Evolutionary conservation across 2,329 filamentous ascomycete species (phyloP).

Genomic region (Hymenotorrendiella dingleyae): DNA sequence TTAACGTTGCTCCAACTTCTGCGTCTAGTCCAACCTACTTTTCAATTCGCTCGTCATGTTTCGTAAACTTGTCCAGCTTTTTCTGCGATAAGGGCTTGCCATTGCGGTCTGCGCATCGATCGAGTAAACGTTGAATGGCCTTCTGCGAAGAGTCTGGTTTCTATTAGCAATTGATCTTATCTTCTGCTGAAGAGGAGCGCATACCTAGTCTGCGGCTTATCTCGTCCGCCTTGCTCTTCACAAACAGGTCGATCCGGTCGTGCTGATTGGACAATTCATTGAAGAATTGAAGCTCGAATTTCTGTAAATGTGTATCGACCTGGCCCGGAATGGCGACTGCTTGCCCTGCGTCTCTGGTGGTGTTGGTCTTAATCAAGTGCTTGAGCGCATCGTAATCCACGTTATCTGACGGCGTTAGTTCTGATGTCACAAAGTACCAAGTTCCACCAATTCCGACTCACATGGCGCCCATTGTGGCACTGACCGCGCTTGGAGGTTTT

Average conservation of each 20-base stretch:
- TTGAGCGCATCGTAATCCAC: constrained; percentile 87
- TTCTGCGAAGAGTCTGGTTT: constrained; percentile 22
- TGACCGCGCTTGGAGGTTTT: constrained; percentile 67
- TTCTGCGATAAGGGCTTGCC: constrained; percentile 23
- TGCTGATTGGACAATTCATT: constrained; percentile 67
- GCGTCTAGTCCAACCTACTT: constrained; percentile 15
- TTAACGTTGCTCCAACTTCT: constrained; percentile 7
- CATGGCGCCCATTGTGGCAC: constrained; percentile 78
- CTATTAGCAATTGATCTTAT: constrained; percentile 6
- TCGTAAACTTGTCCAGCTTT: constrained; percentile 25
- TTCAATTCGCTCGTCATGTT: constrained; percentile 26
- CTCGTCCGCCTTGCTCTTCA: constrained; percentile 74
- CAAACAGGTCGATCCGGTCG: constrained; percentile 71
- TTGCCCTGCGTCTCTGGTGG: constrained; percentile 61
- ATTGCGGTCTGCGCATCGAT: constrained; percentile 20
- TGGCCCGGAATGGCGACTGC: constrained; percentile 72
- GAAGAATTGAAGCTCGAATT: constrained; percentile 69
- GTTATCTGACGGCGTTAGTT: constrained; percentile 52
- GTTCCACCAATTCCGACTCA: constrained; percentile 35
- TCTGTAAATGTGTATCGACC: constrained; percentile 48
- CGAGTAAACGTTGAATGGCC: constrained; percentile 20
- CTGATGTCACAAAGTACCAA: constrained; percentile 11
- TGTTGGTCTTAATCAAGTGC: constrained; percentile 75
- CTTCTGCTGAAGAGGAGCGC: constrained; percentile 29
- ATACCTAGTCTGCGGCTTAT: constrained; percentile 63